phyloP scores from a whole-genome alignment of 2,329 filamentous ascomycete genomes.

The Fusarium avenaceum region DNA sequence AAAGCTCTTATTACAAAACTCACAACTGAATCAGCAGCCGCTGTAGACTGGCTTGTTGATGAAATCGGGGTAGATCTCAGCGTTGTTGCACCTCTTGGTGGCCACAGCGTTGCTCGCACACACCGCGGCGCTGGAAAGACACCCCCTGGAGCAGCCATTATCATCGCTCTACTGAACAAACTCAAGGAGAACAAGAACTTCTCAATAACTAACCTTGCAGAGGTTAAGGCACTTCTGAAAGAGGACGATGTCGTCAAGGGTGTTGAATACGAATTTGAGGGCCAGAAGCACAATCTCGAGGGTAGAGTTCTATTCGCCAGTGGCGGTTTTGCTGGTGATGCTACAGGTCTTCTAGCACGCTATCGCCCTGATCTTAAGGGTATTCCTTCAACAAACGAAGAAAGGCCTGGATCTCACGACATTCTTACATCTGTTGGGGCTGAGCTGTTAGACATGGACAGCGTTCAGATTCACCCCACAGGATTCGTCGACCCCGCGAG shows the following conservation, averaged over 20 bases:
- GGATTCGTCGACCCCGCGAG: conserved; percentile 71
- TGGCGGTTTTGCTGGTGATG: conserved; percentile 74
- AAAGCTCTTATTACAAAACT: conserved; percentile 63
- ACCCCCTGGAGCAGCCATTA: conserved; percentile 71
- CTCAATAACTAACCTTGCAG: conserved; percentile 64
- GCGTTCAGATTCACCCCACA: conserved; percentile 75
- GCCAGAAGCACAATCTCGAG: conserved; percentile 55
- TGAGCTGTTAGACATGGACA: conserved; percentile 64
- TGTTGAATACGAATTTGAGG: conserved; percentile 62
- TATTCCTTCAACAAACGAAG: conserved; percentile 74
- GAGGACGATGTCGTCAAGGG: conserved; percentile 59
- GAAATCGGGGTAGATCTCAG: conserved; percentile 70
- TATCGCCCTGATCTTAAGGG: conserved; percentile 71
- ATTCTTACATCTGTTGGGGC: conserved; percentile 58
- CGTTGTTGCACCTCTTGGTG: conserved; percentile 70
- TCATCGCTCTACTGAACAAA: conserved; percentile 65
- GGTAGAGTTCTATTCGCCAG: conserved; percentile 69
- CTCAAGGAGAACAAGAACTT: conserved; percentile 65
- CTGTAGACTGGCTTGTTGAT: conserved; percentile 69
- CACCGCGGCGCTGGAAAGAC: conserved; percentile 67
- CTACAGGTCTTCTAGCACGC: conserved; percentile 66
- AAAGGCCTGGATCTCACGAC: conserved; percentile 66
- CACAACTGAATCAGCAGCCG: conserved; percentile 61
- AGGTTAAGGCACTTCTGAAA: conserved; percentile 65
- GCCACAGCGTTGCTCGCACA: conserved; percentile 64